Conservation (phyloP, 257 asterid genomes). For the Fraxinus cuspidata region DNA sequence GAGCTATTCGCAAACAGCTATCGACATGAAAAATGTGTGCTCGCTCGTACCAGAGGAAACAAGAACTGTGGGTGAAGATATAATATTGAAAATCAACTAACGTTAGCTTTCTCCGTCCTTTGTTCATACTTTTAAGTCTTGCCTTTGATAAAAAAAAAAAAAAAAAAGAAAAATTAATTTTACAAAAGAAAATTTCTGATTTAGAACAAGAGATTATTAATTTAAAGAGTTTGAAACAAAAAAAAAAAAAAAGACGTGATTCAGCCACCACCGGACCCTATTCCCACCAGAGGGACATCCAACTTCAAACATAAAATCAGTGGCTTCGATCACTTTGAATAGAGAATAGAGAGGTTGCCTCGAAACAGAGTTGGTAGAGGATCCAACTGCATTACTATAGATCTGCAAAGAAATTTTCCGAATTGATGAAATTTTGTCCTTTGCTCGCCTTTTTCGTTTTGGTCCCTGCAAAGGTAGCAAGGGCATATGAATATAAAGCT, state of each 20-base stretch:
- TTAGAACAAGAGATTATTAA: too few species aligned
- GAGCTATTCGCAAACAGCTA: too few species aligned
- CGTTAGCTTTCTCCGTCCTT: too few species aligned
- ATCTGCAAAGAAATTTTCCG: slow-evolving; percentile 72
- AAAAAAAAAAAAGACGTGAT: neutral
- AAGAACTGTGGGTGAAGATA: too few species aligned
- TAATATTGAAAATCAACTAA: too few species aligned
- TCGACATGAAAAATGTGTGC: too few species aligned
- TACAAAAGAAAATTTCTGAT: too few species aligned
- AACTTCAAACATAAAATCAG: neutral
- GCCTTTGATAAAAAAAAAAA: neutral
- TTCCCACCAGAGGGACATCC: neutral
- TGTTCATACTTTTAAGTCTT: neutral
- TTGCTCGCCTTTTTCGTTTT: slow-evolving; percentile 53
- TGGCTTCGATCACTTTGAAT: neutral
- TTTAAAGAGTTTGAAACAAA: too few species aligned
- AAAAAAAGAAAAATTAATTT: too few species aligned
- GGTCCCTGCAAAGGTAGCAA: slow-evolving; percentile 52
- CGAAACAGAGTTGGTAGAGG: neutral
- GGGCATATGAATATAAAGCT: slow-evolving; percentile 14
- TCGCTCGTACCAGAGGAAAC: too few species aligned
- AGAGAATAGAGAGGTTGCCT: neutral
- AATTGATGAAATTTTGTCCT: slow-evolving; percentile 37
- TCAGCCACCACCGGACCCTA: neutral
- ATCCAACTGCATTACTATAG: slow-evolving; percentile 30